These are phyloP conservation scores for Fusarium sp. DNA, from an alignment of 2,329 filamentous ascomycete genomes.

Conservation along the genomic window DNA sequence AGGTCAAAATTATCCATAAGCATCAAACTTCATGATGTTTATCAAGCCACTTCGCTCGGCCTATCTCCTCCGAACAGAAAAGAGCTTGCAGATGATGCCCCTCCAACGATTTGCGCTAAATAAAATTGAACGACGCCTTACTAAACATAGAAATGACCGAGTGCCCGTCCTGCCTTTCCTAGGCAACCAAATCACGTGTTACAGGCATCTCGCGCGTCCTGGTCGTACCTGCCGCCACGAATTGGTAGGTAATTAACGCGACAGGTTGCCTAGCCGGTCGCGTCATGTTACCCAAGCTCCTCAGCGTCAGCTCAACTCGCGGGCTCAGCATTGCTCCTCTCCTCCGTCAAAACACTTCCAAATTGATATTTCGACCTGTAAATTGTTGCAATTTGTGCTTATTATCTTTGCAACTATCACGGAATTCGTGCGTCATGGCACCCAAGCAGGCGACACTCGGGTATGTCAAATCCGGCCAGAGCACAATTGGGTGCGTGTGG, in stretches of 20 bases:
- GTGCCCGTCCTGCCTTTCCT: neutral
- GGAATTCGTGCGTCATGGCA: constrained; percentile 56
- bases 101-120: constrained; percentile 25
- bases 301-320: constrained; percentile 40
- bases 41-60: constrained; percentile 35
- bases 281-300: constrained; percentile 52
- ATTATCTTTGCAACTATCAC: constrained; percentile 13
- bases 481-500: constrained; percentile 76
- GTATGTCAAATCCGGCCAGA: constrained; percentile 84
- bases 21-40: constrained; percentile 22
- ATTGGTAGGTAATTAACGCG: constrained; percentile 55
- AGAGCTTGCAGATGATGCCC: constrained; percentile 24
- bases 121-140: constrained; percentile 20
- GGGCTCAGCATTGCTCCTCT: constrained; percentile 38
- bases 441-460: constrained; percentile 85
- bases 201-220: constrained; percentile 38
- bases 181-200: constrained; percentile 46
- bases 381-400: constrained; percentile 16
- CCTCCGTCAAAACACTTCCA: constrained; percentile 29
- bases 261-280: constrained; percentile 54
- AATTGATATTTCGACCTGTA: constrained; percentile 16
- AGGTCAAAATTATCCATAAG: neutral
- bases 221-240: constrained; percentile 41
- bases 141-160: constrained; percentile 9
- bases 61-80: constrained; percentile 32